A percentile compares a stretch with the other conserved stretches of the same genome.
Conservation (phyloP, 805 yeast species). For the Kazachstania africana region DNA sequence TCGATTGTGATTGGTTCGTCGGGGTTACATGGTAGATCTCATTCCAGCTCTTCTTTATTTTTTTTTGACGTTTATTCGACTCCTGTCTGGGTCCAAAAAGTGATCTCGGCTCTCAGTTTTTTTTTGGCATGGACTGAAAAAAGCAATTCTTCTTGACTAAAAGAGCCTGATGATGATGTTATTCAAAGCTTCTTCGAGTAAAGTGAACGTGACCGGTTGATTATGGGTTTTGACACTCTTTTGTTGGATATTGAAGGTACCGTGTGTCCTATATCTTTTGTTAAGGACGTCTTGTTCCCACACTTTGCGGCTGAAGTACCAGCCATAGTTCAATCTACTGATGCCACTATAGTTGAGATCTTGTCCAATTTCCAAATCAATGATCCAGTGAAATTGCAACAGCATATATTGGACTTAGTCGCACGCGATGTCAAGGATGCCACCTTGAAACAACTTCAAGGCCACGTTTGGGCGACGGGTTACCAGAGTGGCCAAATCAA, state of each 20-base stretch:
- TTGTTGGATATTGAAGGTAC: constrained; percentile 88
- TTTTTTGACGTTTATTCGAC: too few species aligned
- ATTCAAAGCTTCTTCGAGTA: too few species aligned
- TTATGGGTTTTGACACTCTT: constrained; percentile 27
- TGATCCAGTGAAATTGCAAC: constrained; percentile 26
- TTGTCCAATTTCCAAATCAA: constrained; percentile 18
- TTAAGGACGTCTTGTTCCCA: constrained; percentile 67
- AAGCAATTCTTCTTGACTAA: too few species aligned
- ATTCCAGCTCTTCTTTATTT: too few species aligned
- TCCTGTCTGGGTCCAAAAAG: too few species aligned
- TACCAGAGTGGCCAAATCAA: constrained; percentile 62
- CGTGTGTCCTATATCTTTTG: constrained; percentile 83
- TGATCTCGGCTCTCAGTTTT: too few species aligned
- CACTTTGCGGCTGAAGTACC: constrained; percentile 50
- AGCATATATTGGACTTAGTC: constrained; percentile 48
- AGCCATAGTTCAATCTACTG: constrained; percentile 19
- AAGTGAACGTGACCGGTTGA: too few species aligned
- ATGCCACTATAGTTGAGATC: constrained; percentile 15
- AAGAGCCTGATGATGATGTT: too few species aligned
- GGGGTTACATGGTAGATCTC: too few species aligned
- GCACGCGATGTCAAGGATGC: constrained; percentile 65
- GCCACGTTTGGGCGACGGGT: constrained; percentile 71
- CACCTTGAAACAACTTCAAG: constrained; percentile 67
- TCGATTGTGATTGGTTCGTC: too few species aligned
- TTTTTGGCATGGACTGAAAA: too few species aligned